Evolutionary conservation across 177 flowering plant species (phyloP).

Genomic region (Telopea speciosissima): DNA sequence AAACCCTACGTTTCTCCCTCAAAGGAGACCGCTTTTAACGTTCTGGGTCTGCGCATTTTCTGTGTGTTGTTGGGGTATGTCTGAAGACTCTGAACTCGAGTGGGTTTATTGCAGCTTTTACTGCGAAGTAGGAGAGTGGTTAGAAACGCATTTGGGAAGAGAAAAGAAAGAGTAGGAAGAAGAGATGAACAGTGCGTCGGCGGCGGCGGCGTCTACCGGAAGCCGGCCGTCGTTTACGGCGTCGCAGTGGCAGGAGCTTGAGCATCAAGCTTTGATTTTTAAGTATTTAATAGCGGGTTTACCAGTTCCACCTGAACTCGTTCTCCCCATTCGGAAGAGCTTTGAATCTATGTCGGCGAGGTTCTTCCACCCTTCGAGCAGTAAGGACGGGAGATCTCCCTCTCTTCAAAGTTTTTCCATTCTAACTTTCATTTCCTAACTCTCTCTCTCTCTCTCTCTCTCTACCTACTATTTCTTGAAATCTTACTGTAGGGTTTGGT

Average conservation of each 20-base stretch:
- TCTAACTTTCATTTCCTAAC: not conserved
- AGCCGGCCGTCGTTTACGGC: slow-evolving; percentile 32
- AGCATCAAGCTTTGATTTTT: slow-evolving; percentile 37
- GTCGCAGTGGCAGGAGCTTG: slow-evolving; percentile 38
- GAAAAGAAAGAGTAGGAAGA: too few species aligned
- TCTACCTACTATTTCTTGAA: too few species aligned
- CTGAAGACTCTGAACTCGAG: slow-evolving; percentile 19
- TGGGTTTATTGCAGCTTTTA: slow-evolving; percentile 19
- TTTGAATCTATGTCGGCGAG: slow-evolving; percentile 29
- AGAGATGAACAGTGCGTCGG: slow-evolving; percentile 13
- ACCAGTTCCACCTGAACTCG: slow-evolving; percentile 33
- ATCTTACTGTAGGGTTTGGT: not conserved
- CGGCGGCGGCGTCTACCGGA: slow-evolving; percentile 14
- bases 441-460: too few species aligned
- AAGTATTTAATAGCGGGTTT: slow-evolving; percentile 35
- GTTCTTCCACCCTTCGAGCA: slow-evolving; percentile 29
- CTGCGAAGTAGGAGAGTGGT: not conserved
- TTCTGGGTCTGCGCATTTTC: slow-evolving; percentile 14
- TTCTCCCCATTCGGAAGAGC: slow-evolving; percentile 27
- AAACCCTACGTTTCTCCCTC: slow-evolving; percentile 10
- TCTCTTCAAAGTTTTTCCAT: not conserved
- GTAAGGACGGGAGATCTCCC: slow-evolving; percentile 21
- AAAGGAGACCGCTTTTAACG: slow-evolving; percentile 14
- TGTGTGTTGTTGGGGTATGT: slow-evolving; percentile 18
- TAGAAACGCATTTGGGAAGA: slow-evolving; percentile 5